Conservation (phyloP, 2,329 filamentous ascomycete genomes). For the Tolypocladium guangdongense region DNA sequence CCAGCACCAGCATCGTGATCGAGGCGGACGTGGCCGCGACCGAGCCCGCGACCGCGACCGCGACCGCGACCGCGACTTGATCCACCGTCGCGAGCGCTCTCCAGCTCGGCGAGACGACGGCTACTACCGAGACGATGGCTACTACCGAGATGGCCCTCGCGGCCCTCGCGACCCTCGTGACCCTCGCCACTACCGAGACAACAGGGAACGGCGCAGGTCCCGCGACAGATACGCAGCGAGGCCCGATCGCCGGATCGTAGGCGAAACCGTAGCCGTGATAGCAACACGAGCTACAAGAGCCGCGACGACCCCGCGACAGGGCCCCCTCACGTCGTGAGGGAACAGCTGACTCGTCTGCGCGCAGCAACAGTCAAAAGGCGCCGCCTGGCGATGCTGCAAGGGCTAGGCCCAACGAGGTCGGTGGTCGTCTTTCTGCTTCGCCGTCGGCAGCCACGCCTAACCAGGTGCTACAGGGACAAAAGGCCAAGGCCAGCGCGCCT, state of each 20-base stretch:
- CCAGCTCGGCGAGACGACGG: constrained; percentile 56
- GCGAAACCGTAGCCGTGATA: constrained; percentile 54
- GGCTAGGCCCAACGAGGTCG: constrained; percentile 45
- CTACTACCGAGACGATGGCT: constrained; percentile 55
- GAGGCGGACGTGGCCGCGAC: constrained; percentile 31
- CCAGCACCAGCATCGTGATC: constrained; percentile 50
- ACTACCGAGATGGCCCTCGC: constrained; percentile 48
- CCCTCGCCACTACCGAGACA: constrained; percentile 18
- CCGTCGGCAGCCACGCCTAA: constrained; percentile 8
- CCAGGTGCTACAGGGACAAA: constrained; percentile 35
- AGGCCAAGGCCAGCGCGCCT: constrained; percentile 30
- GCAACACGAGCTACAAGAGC: constrained; percentile 52
- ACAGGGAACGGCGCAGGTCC: constrained; percentile 53
- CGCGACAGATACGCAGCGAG: constrained; percentile 48
- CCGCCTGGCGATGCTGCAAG: constrained; percentile 36
- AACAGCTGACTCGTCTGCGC: constrained; percentile 59
- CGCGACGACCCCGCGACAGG: constrained; percentile 64
- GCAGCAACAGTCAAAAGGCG: constrained; percentile 47
- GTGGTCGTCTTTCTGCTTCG: constrained; percentile 23
- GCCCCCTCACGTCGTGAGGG: constrained; percentile 53
- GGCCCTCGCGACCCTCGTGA: constrained; percentile 32
- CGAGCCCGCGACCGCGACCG: constrained; percentile 26
- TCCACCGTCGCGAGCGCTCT: constrained; percentile 60
- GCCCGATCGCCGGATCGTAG: constrained; percentile 46
- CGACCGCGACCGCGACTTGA: constrained; percentile 41